A percentile compares a stretch with the other conserved stretches of the same genome.
phyloP scores from a whole-genome alignment of 768 basidiomycete genomes.

The Termitomyces sp. region DNA sequence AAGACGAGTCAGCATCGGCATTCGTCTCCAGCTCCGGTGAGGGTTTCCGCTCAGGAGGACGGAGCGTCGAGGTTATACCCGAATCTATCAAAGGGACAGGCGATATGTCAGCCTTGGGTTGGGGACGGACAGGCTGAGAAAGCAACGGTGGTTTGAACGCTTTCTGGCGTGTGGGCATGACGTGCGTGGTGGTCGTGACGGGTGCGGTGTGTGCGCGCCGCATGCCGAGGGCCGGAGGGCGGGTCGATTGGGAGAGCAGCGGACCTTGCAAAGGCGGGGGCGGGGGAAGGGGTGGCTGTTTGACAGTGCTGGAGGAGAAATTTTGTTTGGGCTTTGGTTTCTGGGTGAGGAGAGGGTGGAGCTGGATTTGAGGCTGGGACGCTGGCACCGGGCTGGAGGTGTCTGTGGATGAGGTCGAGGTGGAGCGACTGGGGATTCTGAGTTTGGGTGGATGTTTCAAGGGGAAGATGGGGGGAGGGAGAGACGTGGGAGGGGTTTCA shows the following conservation, averaged over 20 bases:
- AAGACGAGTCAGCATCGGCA: conserved; percentile 19
- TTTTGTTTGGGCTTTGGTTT: conserved; percentile 7
- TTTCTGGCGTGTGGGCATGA: conserved; percentile 26
- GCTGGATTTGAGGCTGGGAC: conserved; percentile 7
- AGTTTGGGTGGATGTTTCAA: neutral
- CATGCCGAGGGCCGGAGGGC: conserved; percentile 33
- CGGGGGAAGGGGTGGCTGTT: neutral
- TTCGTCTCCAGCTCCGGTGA: conserved; percentile 1
- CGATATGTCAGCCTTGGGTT: neutral
- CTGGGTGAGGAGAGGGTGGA: conserved; percentile 14
- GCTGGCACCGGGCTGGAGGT: neutral
- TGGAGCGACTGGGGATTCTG: neutral
- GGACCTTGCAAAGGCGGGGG: neutral
- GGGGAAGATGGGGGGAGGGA: neutral
- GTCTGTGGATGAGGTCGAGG: neutral
- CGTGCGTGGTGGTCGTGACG: neutral
- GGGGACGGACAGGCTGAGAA: conserved; percentile 13
- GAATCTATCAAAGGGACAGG: neutral
- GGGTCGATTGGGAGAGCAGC: conserved; percentile 14
- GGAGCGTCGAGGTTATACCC: neutral
- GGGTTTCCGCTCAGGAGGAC: neutral
- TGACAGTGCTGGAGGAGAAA: neutral
- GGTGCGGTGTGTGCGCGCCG: conserved; percentile 25
- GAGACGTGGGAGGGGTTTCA: neutral
- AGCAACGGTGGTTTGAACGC: conserved; percentile 32